phyloP scores from a whole-genome alignment of 805 yeast species.

The Sugiyamaella lignohabitans region DNA sequence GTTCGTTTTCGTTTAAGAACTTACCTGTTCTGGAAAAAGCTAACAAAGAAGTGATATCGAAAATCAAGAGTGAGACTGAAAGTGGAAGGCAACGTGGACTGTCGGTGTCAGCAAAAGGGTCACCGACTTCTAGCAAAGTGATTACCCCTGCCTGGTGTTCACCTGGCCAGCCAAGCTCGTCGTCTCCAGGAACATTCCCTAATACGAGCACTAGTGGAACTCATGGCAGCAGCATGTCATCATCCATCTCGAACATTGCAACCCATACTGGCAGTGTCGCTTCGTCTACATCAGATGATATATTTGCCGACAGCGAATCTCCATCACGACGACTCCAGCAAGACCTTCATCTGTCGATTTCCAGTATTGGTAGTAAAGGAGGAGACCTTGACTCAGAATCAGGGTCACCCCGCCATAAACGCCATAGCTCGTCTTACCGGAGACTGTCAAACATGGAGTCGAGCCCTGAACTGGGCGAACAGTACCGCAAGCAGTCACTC shows the following conservation, averaged over 20 bases:
- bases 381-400: constrained; percentile 18
- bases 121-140: constrained; percentile 1
- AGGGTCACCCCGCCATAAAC: constrained; percentile 6
- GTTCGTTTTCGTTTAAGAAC: constrained; percentile 86
- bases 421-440: constrained; percentile 8
- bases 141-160: neutral
- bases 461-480: constrained; percentile 22
- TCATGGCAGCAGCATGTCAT: neutral
- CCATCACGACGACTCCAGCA: constrained; percentile 33
- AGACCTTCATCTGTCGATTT: constrained; percentile 28
- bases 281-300: no score
- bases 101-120: constrained; percentile 37
- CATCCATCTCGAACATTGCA: neutral
- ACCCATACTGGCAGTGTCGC: no score
- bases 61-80: constrained; percentile 80
- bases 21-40: constrained; percentile 87
- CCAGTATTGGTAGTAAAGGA: constrained; percentile 17
- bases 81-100: constrained; percentile 36
- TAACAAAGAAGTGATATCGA: constrained; percentile 83
- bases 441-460: constrained; percentile 20
- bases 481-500: constrained; percentile 15
- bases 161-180: neutral
- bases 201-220: neutral
- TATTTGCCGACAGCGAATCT: constrained; percentile 27
- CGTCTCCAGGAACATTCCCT: constrained; percentile 4